phyloP scores from a whole-genome alignment of 2,329 filamentous ascomycete species.

The Epichloe sibirici region DNA sequence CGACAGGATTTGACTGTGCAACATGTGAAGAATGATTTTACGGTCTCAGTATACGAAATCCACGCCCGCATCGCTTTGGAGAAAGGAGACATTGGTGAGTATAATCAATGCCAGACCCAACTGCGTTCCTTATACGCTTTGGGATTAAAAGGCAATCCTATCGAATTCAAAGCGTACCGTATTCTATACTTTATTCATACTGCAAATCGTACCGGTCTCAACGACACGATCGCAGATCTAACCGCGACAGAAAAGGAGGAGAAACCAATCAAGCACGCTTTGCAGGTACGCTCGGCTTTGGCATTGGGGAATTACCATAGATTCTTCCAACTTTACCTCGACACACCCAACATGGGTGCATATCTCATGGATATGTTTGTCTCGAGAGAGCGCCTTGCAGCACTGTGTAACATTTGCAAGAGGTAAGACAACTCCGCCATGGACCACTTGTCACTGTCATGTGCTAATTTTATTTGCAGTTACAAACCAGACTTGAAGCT shows the following conservation, averaged over 20 bases:
- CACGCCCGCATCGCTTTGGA: slow-evolving; percentile 95
- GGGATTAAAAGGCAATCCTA: slow-evolving; percentile 75
- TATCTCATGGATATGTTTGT: slow-evolving; percentile 99
- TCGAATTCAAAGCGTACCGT: slow-evolving; percentile 98
- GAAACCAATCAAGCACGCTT: slow-evolving; percentile 73
- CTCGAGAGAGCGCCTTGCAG: slow-evolving; percentile 79
- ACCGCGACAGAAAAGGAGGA: slow-evolving; percentile 90
- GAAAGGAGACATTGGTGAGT: slow-evolving; percentile 99
- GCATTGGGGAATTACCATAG: slow-evolving; percentile 94
- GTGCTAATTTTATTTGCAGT: slow-evolving; percentile 32
- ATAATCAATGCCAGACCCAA: slow-evolving; percentile 99
- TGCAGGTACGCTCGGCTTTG: slow-evolving; percentile 81
- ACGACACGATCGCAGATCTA: slow-evolving; percentile 98
- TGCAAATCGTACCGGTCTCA: slow-evolving; percentile 94
- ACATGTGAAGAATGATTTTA: slow-evolving; percentile 93
- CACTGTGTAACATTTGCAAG: slow-evolving; percentile 86
- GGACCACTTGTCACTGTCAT: too few relatives aligned
- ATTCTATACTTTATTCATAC: slow-evolving; percentile 99
- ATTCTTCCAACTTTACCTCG: slow-evolving; percentile 92
- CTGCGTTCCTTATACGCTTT: slow-evolving; percentile 81
- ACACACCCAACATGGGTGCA: slow-evolving; percentile 91
- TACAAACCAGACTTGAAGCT: slow-evolving; percentile 87
- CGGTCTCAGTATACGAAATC: slow-evolving; percentile 91
- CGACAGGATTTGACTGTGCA: slow-evolving; percentile 97
- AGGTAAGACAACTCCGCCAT: slow-evolving; percentile 40